Conservation (phyloP, 2,329 filamentous ascomycete genomes). For the Incumbomyces lentus region DNA sequence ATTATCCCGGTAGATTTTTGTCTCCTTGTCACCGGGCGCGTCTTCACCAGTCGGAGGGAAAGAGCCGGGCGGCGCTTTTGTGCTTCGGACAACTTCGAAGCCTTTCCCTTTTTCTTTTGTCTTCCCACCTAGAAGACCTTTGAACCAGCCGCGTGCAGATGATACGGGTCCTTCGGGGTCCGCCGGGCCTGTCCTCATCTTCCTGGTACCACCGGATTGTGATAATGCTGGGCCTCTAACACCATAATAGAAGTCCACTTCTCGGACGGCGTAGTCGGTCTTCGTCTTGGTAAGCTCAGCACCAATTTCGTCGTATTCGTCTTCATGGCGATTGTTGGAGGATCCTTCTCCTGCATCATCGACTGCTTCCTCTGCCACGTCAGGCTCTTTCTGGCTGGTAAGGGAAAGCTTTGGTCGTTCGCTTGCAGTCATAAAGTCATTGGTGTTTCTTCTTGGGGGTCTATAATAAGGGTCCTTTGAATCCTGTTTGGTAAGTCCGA, state of each 20-base stretch:
- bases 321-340: conserved; percentile 26
- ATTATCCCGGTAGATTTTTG: background rate
- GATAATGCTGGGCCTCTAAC: conserved; percentile 72
- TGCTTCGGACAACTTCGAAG: conserved; percentile 89
- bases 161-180: conserved; percentile 88
- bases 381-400: conserved; percentile 24
- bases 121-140: conserved; percentile 67
- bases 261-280: conserved; percentile 70
- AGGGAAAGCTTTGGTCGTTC: conserved; percentile 6
- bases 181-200: conserved; percentile 83
- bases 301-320: conserved; percentile 26
- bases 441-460: conserved; percentile 60
- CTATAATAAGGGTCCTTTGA: conserved; percentile 73
- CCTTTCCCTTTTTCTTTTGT: conserved; percentile 92
- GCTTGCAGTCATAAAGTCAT: conserved; percentile 37
- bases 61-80: conserved; percentile 66
- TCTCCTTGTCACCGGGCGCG: conserved; percentile 26
- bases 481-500: conserved; percentile 36
- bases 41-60: conserved; percentile 25
- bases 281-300: conserved; percentile 45
- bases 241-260: conserved; percentile 95
- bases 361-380: conserved; percentile 42
- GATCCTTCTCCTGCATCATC: conserved; percentile 27
- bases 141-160: conserved; percentile 82
- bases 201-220: conserved; percentile 71